Base-by-base conservation (phyloP, 768 basidiomycete genomes). In the Lactifluus subvellereus region DNA sequence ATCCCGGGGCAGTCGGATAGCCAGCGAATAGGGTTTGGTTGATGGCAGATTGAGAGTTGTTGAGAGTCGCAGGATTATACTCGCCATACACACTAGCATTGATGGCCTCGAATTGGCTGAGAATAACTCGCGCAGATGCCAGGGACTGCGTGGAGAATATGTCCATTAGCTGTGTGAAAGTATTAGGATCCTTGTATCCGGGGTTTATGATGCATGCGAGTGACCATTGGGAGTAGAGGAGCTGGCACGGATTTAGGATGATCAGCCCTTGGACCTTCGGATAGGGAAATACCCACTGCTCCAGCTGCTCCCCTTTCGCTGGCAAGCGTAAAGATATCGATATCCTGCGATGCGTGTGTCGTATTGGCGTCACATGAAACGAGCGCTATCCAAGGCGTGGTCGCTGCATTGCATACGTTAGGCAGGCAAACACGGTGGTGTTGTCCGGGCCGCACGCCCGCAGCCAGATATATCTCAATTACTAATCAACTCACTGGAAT, bases 331-430 rank as follows among this genome's bases (percentile, higher is more conserved):
- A 97, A 93, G 57, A 95, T 82, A 71, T 97, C 94, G 53, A 77
- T 72, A 3, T 82, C 77, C 56, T 77, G 71, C 1, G 85, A 84
- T 3, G 82, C 77, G 62, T 81, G 75, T 16, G 90, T 90, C 18
- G 86, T 80, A 72, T 94, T 94, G 60, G 71, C 70, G 70, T 95
- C 93, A 73, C 94, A 96, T 3, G 85, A 82, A 54, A 97, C 82
- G 66, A 94, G 80, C 13, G 94, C 94, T 68, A 97, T 89, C 93
- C 94, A 97, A 4, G 94, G 92, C 0, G 93, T 91, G 6, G 76
- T 78, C 3, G 89, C 88, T 82, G 67, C 32, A 55, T 8, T 10
- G 48, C 22, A 54, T 30, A 33, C 7, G 22, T 60, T 27, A 64
- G 32, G 20, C 40, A 13, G 47, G 10, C 20, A 47, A 6, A 10